Percentiles rank a stretch among this genome's conserved stretches.
Evolutionary conservation across 1,284 basidiomycete genomes (phyloP).

Genomic region (Trametes pubescens): DNA sequence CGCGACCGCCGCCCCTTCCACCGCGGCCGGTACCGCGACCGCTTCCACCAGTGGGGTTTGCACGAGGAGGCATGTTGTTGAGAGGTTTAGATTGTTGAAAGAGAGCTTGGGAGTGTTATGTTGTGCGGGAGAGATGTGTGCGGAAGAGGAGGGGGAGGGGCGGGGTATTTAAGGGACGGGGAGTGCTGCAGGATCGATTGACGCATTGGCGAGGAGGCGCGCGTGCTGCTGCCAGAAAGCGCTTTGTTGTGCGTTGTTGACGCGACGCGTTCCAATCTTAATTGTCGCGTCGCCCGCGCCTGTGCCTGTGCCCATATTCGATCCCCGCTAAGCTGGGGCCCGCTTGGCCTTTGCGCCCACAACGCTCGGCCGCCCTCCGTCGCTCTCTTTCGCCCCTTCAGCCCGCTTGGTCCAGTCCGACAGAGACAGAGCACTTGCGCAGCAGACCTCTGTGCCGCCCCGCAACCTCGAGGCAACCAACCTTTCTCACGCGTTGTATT

Average conservation of each 20-base stretch:
- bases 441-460: background rate
- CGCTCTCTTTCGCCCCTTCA: background rate
- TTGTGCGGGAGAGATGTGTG: background rate
- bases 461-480: background rate
- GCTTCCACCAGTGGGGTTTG: conserved; percentile 33
- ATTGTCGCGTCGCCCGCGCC: conserved; percentile 19
- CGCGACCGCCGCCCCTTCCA: conserved; percentile 25
- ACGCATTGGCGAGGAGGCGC: conserved; percentile 18
- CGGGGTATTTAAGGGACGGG: conserved; percentile 26
- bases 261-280: conserved; percentile 25
- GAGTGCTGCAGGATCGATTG: conserved; percentile 31
- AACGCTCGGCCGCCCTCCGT: background rate
- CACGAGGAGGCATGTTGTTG: conserved; percentile 49
- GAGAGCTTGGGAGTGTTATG: background rate
- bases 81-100: too few species aligned
- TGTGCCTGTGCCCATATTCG: background rate
- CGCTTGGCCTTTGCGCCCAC: conserved; percentile 9
- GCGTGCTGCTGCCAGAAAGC: conserved; percentile 11
- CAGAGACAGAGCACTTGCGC: background rate
- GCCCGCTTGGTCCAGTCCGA: background rate
- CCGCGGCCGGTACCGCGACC: conserved; percentile 27
- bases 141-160: background rate
- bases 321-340: conserved; percentile 9
- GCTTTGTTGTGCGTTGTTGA: conserved; percentile 35
- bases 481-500: background rate